Base-by-base conservation (phyloP, 345 rosid species). In the Aquilaria yunnanensis region DNA sequence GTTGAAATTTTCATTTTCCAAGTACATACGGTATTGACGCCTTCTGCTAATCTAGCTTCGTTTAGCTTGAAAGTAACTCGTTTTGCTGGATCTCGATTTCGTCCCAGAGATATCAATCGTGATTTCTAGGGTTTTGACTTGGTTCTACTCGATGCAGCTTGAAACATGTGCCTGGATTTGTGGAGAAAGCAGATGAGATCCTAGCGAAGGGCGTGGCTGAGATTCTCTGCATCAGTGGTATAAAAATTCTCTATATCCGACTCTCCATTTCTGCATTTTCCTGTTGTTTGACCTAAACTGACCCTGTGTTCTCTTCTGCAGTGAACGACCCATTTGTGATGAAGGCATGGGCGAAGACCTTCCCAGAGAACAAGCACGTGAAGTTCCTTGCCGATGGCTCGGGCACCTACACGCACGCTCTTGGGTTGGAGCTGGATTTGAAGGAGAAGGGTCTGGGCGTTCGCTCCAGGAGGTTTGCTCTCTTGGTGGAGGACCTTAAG, bases 321-420 rank as follows among this genome's bases (percentile, higher is more conserved):
- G 98, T 93, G 62, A 94, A 94, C 49, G 99, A 94, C 59, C 90
- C 97, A 12, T 90, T 86, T 70, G 97, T 90, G 81, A 86, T 94
- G 97, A 90, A 90, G 75, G 97, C 95, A 2, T 94, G 99, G 99
- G 84, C 96, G 3, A 90, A 94, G 64, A 86, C 97, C 12, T 90
- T 62, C 83, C 95, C 97, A 0, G 96, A 86, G 74, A 94, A 94
- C 89, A 86, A 85, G 78, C 76, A 87, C 16, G 96, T 90, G 31
- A 94, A 86, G 81, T 94, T 94, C 75, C 73, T 94, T 10, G 96
- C 93, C 1, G 97, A 94, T 62, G 99, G 99, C 10, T 85, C 99
- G 0, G 97, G 80, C 7, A 85, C 72, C 3, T 94, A 86, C 87
- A 90, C 96, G 47, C 82, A 85, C 6, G 85, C 88, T 41, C 89